Conservation (phyloP, 2,329 filamentous ascomycete species). For the Talaromyces sp. region DNA sequence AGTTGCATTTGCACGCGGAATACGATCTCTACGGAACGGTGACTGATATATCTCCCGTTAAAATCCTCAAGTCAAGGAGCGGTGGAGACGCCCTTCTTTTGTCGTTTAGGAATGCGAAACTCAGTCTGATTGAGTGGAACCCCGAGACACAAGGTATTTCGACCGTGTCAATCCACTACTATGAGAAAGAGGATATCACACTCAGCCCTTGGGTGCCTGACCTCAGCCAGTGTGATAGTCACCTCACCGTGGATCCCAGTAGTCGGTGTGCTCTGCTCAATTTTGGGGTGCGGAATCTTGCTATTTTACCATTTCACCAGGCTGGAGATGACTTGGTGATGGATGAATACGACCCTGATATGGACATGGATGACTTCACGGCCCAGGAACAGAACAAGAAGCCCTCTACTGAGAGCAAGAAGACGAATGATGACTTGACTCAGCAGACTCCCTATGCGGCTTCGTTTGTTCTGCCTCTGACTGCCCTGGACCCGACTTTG, state of each 20-base stretch:
- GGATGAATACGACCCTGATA: slow-evolving; percentile 82
- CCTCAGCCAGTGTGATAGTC: slow-evolving; percentile 72
- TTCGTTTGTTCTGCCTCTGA: slow-evolving; percentile 89
- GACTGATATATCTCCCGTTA: slow-evolving; percentile 76
- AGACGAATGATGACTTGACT: slow-evolving; percentile 34
- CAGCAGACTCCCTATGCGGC: slow-evolving; percentile 71
- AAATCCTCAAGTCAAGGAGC: slow-evolving; percentile 67
- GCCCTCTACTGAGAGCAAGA: slow-evolving; percentile 31
- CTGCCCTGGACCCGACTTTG: slow-evolving; percentile 80
- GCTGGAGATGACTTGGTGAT: slow-evolving; percentile 83
- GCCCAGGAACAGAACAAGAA: slow-evolving; percentile 37
- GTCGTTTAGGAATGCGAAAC: slow-evolving; percentile 84
- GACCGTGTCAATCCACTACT: slow-evolving; percentile 95
- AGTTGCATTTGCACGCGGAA: slow-evolving; percentile 80
- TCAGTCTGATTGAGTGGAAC: slow-evolving; percentile 93
- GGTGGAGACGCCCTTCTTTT: slow-evolving; percentile 81
- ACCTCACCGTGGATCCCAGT: slow-evolving; percentile 81
- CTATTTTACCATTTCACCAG: slow-evolving; percentile 89
- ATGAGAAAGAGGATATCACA: slow-evolving; percentile 87
- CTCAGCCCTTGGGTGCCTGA: slow-evolving; percentile 77
- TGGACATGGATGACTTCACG: slow-evolving; percentile 55
- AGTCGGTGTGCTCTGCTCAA: slow-evolving; percentile 93
- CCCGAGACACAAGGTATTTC: slow-evolving; percentile 72
- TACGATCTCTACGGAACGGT: slow-evolving; percentile 80
- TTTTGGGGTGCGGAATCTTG: slow-evolving; percentile 83